These are phyloP conservation scores for Aspergillus sp. DNA, from an alignment of 2,329 filamentous ascomycete species.

Conservation along the genomic window DNA sequence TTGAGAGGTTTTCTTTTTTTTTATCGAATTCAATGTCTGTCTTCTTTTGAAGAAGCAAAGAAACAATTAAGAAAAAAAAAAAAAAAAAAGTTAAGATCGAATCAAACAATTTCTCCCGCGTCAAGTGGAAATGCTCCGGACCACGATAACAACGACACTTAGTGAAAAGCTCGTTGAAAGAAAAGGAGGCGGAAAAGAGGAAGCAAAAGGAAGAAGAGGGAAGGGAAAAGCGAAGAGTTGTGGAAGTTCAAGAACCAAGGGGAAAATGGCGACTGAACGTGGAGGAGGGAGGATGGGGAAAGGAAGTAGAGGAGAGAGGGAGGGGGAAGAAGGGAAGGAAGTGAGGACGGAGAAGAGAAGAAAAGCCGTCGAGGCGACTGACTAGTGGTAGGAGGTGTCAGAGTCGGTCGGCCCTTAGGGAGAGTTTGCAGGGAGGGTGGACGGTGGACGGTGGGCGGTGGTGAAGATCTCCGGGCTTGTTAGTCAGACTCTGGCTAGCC, in stretches of 20 bases:
- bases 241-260: conserved; percentile 8
- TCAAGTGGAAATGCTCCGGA: conserved; percentile 24
- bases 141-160: conserved; percentile 48
- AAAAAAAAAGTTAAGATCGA: conserved; percentile 11
- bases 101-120: conserved; percentile 24
- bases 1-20: conserved; percentile 10
- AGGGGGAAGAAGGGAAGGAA: conserved; percentile 6
- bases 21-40: conserved; percentile 6
- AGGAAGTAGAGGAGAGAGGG: conserved; percentile 11
- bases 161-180: conserved; percentile 52
- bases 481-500: conserved; percentile 6
- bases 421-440: neutral
- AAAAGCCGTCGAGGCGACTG: neutral
- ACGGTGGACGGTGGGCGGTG: too few species aligned
- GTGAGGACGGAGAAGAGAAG: conserved; percentile 16
- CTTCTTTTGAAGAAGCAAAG: neutral
- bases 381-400: conserved; percentile 13
- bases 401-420: conserved; percentile 8
- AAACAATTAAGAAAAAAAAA: conserved; percentile 10
- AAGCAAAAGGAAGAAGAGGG: conserved; percentile 14
- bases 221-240: conserved; percentile 12
- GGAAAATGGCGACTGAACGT: conserved; percentile 11
- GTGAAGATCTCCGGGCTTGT: conserved; percentile 12
- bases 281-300: conserved; percentile 47
- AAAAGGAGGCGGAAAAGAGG: conserved; percentile 18